Evolutionary conservation across 169 alveolate genomes (phyloP), one percentile per base, ranked within the genome.

Genomic region (Amoebophrya sp.): DNA sequence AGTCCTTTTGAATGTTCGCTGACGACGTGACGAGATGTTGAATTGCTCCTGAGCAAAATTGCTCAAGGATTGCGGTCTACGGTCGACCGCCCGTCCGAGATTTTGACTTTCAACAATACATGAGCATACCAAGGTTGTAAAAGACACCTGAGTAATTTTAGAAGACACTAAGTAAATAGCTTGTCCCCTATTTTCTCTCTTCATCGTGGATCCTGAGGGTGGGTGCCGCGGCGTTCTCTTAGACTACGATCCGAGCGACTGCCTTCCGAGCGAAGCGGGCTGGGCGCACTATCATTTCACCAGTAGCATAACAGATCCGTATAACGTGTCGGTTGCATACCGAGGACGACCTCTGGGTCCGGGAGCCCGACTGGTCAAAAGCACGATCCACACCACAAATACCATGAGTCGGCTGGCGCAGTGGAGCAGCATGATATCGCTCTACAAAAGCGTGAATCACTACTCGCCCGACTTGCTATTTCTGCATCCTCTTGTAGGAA

Each of bases 391-490:
- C 91, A 89, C 41, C 55, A 89, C 40, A 1, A 34, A 89, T 38
- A 34, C 40, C 39, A 14, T 23, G 38, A 29, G 41, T 36, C 33
- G 33, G 91, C 41, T 26, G 41, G 39, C 55, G 55, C 91, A 89
- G 90, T 78, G 89, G 89, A 77, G 89, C 89, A 77, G 89, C 89
- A 24, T 77, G 89, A n/a, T 77, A 24, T 26, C 40, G n/a, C 39
- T 33, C 41, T 77, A n/a, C 89, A 77, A 77, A 41, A 14, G 38
- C 41, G 41, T 77, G 89, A 77, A 77, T 41, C 89, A 77, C 89
- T 33, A 77, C 89, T n/a, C 41, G 41, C 89, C 89, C 41, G 89
- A 77, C 40, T 0, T 33, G 41, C 89, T 77, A 26, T 77, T 77
- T 41, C 41, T 77, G 41, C 39, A 33, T 41, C 89, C 89, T 24